These are phyloP conservation scores for Aspergillus ruber DNA, from an alignment of 2,329 filamentous ascomycete species.

Conservation along the genomic window DNA sequence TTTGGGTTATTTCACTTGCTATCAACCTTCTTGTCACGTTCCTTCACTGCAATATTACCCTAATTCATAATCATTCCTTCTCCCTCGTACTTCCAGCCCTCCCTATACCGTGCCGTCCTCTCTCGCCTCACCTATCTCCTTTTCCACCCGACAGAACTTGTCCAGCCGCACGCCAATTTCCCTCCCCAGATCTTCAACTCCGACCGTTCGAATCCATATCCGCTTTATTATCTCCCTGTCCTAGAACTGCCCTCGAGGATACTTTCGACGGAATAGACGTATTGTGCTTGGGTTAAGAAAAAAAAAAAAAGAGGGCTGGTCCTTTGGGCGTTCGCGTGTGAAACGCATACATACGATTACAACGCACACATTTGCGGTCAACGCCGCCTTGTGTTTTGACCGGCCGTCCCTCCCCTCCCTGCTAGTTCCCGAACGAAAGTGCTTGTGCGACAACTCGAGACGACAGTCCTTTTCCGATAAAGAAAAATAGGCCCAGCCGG, in stretches of 20 bases:
- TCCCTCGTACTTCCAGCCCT: too few relatives aligned
- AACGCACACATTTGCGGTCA: background rate
- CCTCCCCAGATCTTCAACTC: too few relatives aligned
- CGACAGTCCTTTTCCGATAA: constrained; percentile 2
- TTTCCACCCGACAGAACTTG: too few relatives aligned
- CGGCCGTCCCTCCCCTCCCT: background rate
- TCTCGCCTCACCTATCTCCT: too few relatives aligned
- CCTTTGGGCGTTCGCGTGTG: background rate
- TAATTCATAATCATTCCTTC: too few relatives aligned
- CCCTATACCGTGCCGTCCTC: too few relatives aligned
- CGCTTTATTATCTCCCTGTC: background rate
- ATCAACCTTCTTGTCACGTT: too few relatives aligned
- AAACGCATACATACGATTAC: background rate
- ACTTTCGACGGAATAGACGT: background rate
- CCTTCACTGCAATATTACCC: too few relatives aligned
- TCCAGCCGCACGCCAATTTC: too few relatives aligned
- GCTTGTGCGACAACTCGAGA: background rate
- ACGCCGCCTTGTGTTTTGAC: background rate
- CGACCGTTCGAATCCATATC: background rate
- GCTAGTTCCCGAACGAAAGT: background rate
- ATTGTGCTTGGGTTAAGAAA: background rate
- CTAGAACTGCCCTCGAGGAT: background rate
- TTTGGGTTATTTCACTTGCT: too few relatives aligned
- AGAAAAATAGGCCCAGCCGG: background rate
- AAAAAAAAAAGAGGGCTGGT: background rate